phyloP scores from a whole-genome alignment of 768 basidiomycete genomes.

The Kwoniella sp. region DNA sequence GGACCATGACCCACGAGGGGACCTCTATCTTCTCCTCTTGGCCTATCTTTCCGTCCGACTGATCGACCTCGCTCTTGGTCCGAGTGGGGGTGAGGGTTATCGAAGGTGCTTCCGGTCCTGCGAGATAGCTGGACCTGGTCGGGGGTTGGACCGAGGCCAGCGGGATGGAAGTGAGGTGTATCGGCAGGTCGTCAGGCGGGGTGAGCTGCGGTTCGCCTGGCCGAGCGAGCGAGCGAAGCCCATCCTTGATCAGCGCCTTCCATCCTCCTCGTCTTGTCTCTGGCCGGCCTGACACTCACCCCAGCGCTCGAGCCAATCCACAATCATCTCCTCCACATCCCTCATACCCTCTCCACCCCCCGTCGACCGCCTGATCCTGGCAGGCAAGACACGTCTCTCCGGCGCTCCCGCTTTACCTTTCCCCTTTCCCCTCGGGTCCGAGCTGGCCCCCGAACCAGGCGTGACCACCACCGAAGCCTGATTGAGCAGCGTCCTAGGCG shows the following conservation, averaged over 20 bases:
- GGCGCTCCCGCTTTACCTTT: constrained; percentile 10
- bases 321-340: constrained; percentile 75
- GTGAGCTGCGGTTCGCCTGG: constrained; percentile 68
- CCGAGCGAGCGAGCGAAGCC: not conserved
- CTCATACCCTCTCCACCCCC: constrained; percentile 64
- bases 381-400: constrained; percentile 71
- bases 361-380: constrained; percentile 73
- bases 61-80: constrained; percentile 51
- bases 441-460: not conserved
- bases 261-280: not conserved
- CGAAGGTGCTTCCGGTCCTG: constrained; percentile 20
- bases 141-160: constrained; percentile 52
- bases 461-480: not conserved
- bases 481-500: too few species aligned
- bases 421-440: not conserved
- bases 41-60: constrained; percentile 61
- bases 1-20: constrained; percentile 51
- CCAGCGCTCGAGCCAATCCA: constrained; percentile 67
- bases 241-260: not conserved
- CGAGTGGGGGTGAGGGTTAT: constrained; percentile 52
- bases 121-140: not conserved
- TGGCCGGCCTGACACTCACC: constrained; percentile 56
- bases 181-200: constrained; percentile 62
- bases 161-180: constrained; percentile 72
- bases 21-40: constrained; percentile 70